Conservation (phyloP, 2,329 filamentous ascomycete species). For the Paecilomyces formosus region DNA sequence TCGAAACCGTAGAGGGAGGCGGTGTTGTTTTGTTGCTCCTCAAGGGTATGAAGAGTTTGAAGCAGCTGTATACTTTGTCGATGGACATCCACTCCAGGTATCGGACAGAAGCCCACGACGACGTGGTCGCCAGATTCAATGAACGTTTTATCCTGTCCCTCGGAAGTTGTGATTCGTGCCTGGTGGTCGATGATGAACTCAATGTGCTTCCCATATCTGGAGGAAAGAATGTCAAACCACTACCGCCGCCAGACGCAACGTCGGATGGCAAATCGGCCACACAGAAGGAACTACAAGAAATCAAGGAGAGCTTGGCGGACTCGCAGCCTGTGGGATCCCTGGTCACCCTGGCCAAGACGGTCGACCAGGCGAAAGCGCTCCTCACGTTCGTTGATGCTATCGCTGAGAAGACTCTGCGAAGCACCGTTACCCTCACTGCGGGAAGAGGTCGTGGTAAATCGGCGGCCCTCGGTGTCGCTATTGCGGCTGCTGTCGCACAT, state of each 20-base stretch:
- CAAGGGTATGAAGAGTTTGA: slow-evolving; percentile 94
- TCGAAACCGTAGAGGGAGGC: slow-evolving; percentile 96
- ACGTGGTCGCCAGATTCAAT: slow-evolving; percentile 94
- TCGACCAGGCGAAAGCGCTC: slow-evolving; percentile 95
- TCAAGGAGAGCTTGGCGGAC: slow-evolving; percentile 82
- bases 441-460: slow-evolving; percentile 95
- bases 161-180: slow-evolving; percentile 87
- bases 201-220: slow-evolving; percentile 97
- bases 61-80: slow-evolving; percentile 90
- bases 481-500: slow-evolving; percentile 88
- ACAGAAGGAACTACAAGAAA: slow-evolving; percentile 67
- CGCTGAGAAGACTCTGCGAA: slow-evolving; percentile 87
- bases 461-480: slow-evolving; percentile 85
- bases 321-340: slow-evolving; percentile 79
- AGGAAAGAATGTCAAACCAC: slow-evolving; percentile 76
- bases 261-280: slow-evolving; percentile 64
- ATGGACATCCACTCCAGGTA: slow-evolving; percentile 99
- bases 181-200: slow-evolving; percentile 95
- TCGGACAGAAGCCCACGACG: slow-evolving; percentile 88
- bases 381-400: slow-evolving; percentile 95
- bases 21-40: slow-evolving; percentile 83
- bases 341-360: slow-evolving; percentile 76
- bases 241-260: slow-evolving; percentile 69
- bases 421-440: slow-evolving; percentile 87
- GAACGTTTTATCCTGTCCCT: slow-evolving; percentile 93